A percentile compares a stretch with the other conserved stretches of the same genome.
Conservation (phyloP, 2,329 filamentous ascomycete species). For the Fusarium cyanostomum region DNA sequence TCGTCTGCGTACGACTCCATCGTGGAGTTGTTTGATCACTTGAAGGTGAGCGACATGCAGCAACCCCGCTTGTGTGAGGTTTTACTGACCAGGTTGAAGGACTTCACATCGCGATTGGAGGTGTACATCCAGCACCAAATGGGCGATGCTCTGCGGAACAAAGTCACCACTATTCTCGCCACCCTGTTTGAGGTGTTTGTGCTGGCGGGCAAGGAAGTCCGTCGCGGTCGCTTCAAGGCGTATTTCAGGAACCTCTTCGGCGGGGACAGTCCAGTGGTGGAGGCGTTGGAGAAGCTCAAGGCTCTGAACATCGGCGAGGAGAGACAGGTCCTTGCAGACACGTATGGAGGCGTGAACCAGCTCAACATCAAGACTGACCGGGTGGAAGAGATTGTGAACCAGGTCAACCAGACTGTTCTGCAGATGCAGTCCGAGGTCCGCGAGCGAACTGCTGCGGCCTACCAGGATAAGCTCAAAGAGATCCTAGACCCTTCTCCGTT, state of each 20-base stretch:
- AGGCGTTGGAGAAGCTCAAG: slow-evolving; percentile 52
- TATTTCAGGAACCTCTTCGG: slow-evolving; percentile 54
- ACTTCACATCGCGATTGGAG: slow-evolving; percentile 54
- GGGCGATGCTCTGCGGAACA: slow-evolving; percentile 50
- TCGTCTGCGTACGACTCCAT: slow-evolving; percentile 57
- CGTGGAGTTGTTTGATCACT: slow-evolving; percentile 53
- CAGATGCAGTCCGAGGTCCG: slow-evolving; percentile 48
- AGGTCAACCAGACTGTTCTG: slow-evolving; percentile 49
- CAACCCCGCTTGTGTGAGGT: slow-evolving; percentile 24
- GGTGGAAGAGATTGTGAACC: slow-evolving; percentile 47
- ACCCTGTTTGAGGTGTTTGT: slow-evolving; percentile 58
- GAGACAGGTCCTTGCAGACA: slow-evolving; percentile 56
- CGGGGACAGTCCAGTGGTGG: slow-evolving; percentile 52
- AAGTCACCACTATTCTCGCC: slow-evolving; percentile 54
- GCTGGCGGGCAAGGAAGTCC: slow-evolving; percentile 53
- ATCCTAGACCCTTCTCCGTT: slow-evolving; percentile 55
- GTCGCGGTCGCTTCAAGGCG: slow-evolving; percentile 52
- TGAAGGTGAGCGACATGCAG: slow-evolving; percentile 45
- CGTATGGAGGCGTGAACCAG: slow-evolving; percentile 49
- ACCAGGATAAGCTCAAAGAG: slow-evolving; percentile 51
- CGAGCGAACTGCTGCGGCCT: slow-evolving; percentile 46
- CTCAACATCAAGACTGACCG: slow-evolving; percentile 51
- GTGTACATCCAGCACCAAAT: slow-evolving; percentile 53
- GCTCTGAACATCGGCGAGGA: slow-evolving; percentile 54
- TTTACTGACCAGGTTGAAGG: slow-evolving; percentile 35